Base-by-base conservation (phyloP, 495 filamentous ascomycete species). In the Tuber borchii region DNA sequence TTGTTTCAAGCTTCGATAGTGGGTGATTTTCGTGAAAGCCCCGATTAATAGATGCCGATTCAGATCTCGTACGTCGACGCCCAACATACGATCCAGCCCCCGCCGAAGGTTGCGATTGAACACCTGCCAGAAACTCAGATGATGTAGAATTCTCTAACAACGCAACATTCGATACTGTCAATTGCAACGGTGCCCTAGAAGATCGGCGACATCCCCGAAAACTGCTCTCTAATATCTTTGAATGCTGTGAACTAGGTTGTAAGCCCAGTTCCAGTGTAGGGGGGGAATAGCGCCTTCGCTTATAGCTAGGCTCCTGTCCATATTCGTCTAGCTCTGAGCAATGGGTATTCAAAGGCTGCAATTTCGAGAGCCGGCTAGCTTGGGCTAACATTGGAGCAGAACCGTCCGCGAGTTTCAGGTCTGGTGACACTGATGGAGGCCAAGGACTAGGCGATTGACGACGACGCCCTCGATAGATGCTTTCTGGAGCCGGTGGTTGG, bases 161-260 rank as follows among this genome's bases (percentile, higher is more conserved):
- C 56, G 56, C 56, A 65, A 65, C 56, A 34, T 65, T 65, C 17
- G 56, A 65, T 65, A 65, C 26, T 34, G 56, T 65, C 56, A 65
- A 34, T 26, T 65, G 56, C 26, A 65, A 17, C 26, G 56, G 56
- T 19, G 31, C 26, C 56, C 26, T 19, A 26, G 56, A 34, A 65
- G 56, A 34, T 26, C 14, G 26, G 26, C 26, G 56, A 34, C 56
- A 31, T 17, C 56, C 56, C 56, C 26, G 26, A 14, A 65, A 31
- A 26, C 56, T 34, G 5, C 56, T 34, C 56, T 34, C 56, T 31
- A 34, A 34, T 65, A 2, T 31, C 56, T 34, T 26, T 65, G 12
- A 31, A 16, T 12, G 56, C 8, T 61, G n/a, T 31, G 56, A 61
- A 61, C 10, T 26, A 31, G 56, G 20, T n/a, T 31, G n/a, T 3